A percentile compares a stretch with the other conserved stretches of the same genome.
Conservation (phyloP, 495 filamentous ascomycete genomes). For the Choiromyces venosus region DNA sequence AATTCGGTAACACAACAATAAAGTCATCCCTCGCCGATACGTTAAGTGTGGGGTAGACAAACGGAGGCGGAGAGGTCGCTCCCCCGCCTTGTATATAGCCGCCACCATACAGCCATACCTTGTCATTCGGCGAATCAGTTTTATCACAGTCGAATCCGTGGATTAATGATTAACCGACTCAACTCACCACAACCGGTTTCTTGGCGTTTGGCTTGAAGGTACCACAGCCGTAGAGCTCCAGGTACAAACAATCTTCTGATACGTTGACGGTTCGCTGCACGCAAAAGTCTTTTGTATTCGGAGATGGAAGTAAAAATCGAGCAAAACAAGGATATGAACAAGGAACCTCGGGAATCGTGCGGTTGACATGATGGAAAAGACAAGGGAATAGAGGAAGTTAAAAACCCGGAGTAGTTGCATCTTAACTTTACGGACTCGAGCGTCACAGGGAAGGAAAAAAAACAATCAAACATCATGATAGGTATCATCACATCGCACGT, state of each 20-base stretch:
- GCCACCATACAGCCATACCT: slow-evolving; percentile 45
- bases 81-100: slow-evolving; percentile 52
- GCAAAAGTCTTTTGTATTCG: slow-evolving; percentile 55
- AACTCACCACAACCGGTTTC: slow-evolving; percentile 45
- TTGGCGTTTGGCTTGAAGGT: slow-evolving; percentile 2
- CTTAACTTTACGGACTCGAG: too few relatives aligned
- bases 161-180: slow-evolving; percentile 16
- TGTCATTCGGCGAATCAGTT: neutral
- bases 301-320: too few relatives aligned
- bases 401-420: too few relatives aligned
- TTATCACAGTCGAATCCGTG: too few relatives aligned
- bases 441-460: too few relatives aligned
- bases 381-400: too few relatives aligned
- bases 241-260: slow-evolving; percentile 58
- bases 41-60: slow-evolving; percentile 49
- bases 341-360: too few relatives aligned
- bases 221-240: slow-evolving; percentile 52
- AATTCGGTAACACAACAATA: slow-evolving; percentile 49
- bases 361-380: too few relatives aligned
- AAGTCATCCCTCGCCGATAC: slow-evolving; percentile 45
- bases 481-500: too few relatives aligned
- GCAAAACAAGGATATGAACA: too few relatives aligned
- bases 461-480: too few relatives aligned
- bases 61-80: slow-evolving; percentile 47
- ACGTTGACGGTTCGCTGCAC: slow-evolving; percentile 56